Evolutionary conservation across 2,329 filamentous ascomycete genomes (phyloP), one percentile per base, ranked within the genome.

Genomic region (Xylogone sp.): DNA sequence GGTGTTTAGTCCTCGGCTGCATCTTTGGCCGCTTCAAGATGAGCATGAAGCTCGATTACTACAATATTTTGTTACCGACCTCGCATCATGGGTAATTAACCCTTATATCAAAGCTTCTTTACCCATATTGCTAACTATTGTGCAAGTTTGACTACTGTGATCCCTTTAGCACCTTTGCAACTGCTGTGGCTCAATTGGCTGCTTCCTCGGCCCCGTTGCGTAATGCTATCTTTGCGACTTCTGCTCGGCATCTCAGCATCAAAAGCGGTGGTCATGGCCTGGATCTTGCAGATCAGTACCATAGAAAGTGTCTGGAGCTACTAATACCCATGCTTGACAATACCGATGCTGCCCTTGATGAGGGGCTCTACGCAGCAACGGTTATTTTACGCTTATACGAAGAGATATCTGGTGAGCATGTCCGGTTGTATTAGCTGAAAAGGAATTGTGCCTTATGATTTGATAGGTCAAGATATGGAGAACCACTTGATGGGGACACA

Each of bases 151-250:
- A 39, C 34, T 39, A 39, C n/a, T 39, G 34, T 18, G 34, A 39
- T 39, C 34, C 34, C 8, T 6, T 7, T 6, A 39, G n/a, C 5
- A 7, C 34, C 5, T 39, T 39, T 39, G 5, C 34, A 4, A 39
- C 34, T 7, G 13, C 34, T 4, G 34, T 39, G 5, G 34, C 13
- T 7, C 34, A 39, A 16, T 16, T 6, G 5, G 34, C 34, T 39
- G 34, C 13, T 7, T 9, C 34, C 10, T 39, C 6, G 4, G 6
- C 34, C 8, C 5, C 34, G 5, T 16, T 49, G 2, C 34, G 31
- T 2, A 22, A 43, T 20, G 47, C 47, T 27, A 29, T 49, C 8
- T n/a, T 49, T 18, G 47, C 47, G 7, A 27, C 47, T n/a, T 49
- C 47, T 9, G 47, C 47, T 20, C 6, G 43, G 27, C 47, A 49